phyloP scores from a whole-genome alignment of 371 early-diverging fungal species.

The Mortierella sp. region DNA sequence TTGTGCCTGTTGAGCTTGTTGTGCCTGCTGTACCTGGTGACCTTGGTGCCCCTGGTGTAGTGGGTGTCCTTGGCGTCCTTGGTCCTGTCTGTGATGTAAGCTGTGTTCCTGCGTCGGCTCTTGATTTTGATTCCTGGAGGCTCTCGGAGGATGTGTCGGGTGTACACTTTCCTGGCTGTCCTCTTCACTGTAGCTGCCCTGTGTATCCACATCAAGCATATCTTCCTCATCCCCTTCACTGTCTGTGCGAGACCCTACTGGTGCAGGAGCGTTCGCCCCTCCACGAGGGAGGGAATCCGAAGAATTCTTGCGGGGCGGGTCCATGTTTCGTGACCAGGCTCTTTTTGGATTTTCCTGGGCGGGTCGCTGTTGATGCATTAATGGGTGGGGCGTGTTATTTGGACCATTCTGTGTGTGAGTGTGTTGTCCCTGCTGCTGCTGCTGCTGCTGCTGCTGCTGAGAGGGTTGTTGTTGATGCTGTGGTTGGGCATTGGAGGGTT shows the following conservation, averaged over 20 bases:
- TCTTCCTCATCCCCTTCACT: slow-evolving; percentile 8
- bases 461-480: not conserved
- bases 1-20: too few species aligned
- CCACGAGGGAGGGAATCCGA: not conserved
- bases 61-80: not conserved
- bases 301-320: slow-evolving; percentile 10
- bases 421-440: slow-evolving; percentile 11
- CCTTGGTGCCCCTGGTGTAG: not conserved
- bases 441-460: slow-evolving; percentile 13
- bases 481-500: not conserved
- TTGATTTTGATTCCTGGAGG: not conserved
- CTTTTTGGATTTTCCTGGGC: not conserved
- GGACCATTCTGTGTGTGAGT: not conserved
- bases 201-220: not conserved
- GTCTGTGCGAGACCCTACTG: slow-evolving; percentile 1
- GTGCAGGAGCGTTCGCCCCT: not conserved
- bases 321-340: slow-evolving; percentile 5
- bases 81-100: not conserved
- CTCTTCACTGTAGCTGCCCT: slow-evolving; percentile 8
- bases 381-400: slow-evolving; percentile 2
- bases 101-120: slow-evolving; percentile 5
- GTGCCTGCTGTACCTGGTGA: too few species aligned
- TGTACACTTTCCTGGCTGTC: slow-evolving; percentile 1
- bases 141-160: not conserved
- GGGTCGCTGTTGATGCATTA: not conserved